Evolutionary conservation across 768 basidiomycete genomes (phyloP), one percentile per base, ranked within the genome.

Genomic region (Pleurotus djamor): DNA sequence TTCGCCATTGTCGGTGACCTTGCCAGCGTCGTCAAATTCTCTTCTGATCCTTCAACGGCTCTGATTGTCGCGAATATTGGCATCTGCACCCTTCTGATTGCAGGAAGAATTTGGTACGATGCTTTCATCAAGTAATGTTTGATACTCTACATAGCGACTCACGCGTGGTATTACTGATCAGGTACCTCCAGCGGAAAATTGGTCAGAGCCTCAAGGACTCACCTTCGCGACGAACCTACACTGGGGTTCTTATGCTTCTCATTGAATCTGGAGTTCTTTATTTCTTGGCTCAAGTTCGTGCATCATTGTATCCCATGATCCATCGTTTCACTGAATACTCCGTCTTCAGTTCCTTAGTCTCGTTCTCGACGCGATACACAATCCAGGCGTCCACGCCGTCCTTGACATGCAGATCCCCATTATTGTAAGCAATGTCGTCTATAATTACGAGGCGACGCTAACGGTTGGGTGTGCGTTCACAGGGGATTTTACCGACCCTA

Each of bases 341-440:
- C 33, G n/a, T 10, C 17, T 21, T 32, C 41, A 56, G 54, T 45
- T 56, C 41, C 37, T 56, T 32, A 44, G 54, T 41, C 54, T 56
- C n/a, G 43, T 56, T 21, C 54, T 56, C 14, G 54, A 56, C n/a
- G 37, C 37, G 9, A 14, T 56, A 21, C 54, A 56, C 17, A 56
- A 56, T 44, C 54, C 37, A 41, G 54, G 54, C 37, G 54, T 56
- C 13, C 54, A 56, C 28, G 38, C 54, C 2, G 54, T 56, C 17
- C 54, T 56, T 21, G 54, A 56, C 41, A 56, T 56, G 54, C 54
- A 56, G 35, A 56, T 56, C n/a, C 54, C 54, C 9, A 41, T 56
- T 17, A 56, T 56, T 8, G 54, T 56, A 32, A n/a, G 54, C n/a
- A 47, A n/a, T 13, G 13, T 14, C 21, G 21, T 28, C 3, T 28